Percentiles rank a stretch among this genome's conserved stretches.
These are phyloP conservation scores for Aureobasidium sp. DNA, from an alignment of 2,329 filamentous ascomycete genomes.

Conservation along the genomic window DNA sequence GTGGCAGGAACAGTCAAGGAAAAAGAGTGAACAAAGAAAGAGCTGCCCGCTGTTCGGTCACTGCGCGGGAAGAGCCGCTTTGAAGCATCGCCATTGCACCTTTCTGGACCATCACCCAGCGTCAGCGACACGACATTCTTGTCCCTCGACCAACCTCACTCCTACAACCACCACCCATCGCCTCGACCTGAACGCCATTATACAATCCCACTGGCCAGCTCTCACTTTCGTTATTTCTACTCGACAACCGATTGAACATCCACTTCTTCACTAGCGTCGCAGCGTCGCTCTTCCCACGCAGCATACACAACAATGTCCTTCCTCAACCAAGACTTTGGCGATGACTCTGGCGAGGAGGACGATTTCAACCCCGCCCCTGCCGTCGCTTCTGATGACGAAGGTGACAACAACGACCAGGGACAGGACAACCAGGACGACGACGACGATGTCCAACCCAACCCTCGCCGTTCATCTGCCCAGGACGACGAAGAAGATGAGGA, in stretches of 20 bases:
- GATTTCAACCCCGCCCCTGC: constrained; percentile 82
- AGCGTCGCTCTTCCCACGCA: constrained; percentile 8
- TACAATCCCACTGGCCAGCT: not conserved
- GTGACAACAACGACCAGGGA: constrained; percentile 29
- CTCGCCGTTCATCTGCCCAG: constrained; percentile 11
- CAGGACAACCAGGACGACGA: constrained; percentile 32
- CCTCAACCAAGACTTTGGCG: constrained; percentile 44
- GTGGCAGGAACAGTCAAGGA: not conserved
- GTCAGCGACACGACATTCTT: constrained; percentile 1
- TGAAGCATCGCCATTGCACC: constrained; percentile 2
- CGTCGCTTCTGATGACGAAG: constrained; percentile 66
- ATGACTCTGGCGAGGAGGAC: constrained; percentile 57
- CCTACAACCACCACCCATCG: not conserved
- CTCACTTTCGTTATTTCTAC: not conserved
- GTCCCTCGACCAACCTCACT: not conserved
- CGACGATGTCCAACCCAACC: constrained; percentile 21
- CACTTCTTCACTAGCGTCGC: not conserved
- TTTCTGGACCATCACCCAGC: not conserved
- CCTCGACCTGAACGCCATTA: not conserved
- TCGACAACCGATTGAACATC: not conserved
- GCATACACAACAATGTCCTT: constrained; percentile 30
- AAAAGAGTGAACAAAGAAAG: constrained; percentile 8
- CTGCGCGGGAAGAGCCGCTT: constrained; percentile 4
- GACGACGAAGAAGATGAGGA: constrained; percentile 39
- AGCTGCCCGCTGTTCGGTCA: not conserved